phyloP scores from a whole-genome alignment of 306 rosid genomes.

The Rosa rugosa region DNA sequence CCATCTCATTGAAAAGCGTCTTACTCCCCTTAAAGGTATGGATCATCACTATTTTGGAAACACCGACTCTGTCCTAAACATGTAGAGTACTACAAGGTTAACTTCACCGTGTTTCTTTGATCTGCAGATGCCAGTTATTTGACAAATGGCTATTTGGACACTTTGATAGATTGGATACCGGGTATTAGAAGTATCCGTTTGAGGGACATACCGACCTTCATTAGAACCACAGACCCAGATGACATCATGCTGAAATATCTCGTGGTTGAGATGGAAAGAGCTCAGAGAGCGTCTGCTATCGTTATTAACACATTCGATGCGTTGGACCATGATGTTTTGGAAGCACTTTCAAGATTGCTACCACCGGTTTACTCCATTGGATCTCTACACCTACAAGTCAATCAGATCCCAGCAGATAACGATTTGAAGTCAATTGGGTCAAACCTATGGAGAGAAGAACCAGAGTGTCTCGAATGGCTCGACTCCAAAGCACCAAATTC shows the following conservation, averaged over 20 bases:
- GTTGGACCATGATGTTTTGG: conserved; percentile 40
- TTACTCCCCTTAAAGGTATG: conserved; percentile 39
- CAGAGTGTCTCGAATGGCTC: conserved; percentile 53
- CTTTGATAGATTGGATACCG: conserved; percentile 49
- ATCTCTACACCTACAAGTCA: conserved; percentile 39
- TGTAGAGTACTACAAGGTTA: not conserved
- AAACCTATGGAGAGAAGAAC: conserved; percentile 68
- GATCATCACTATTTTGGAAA: not conserved
- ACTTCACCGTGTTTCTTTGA: not conserved
- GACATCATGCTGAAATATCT: conserved; percentile 27
- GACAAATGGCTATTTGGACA: conserved; percentile 54
- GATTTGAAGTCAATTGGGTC: conserved; percentile 34
- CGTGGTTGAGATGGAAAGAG: conserved; percentile 7
- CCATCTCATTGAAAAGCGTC: conserved; percentile 19
- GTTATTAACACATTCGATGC: conserved; percentile 55
- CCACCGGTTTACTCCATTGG: conserved; percentile 59
- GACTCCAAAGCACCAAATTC: conserved; percentile 26
- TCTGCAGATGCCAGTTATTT: conserved; percentile 41
- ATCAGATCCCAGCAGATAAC: not conserved
- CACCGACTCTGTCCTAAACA: not conserved
- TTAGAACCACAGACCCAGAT: conserved; percentile 54
- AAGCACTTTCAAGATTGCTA: conserved; percentile 30
- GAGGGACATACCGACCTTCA: conserved; percentile 52
- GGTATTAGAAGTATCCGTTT: conserved; percentile 50
- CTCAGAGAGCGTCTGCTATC: conserved; percentile 45